Conservation (phyloP, 768 basidiomycete species). For the Mycena amicta region DNA sequence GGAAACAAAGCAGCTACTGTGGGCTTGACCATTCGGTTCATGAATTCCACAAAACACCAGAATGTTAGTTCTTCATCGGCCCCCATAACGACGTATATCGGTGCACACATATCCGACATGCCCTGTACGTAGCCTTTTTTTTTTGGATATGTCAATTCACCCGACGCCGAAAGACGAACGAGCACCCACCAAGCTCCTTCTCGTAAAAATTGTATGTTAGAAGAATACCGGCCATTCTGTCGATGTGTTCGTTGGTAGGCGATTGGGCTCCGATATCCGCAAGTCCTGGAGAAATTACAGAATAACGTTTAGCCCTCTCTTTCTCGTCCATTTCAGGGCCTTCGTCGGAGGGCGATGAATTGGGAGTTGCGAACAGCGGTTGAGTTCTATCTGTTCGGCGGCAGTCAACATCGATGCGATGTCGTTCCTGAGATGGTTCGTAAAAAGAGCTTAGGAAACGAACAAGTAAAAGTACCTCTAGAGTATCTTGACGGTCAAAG, state of each 20-base stretch:
- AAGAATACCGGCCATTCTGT: conserved; percentile 81
- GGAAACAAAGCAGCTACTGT: background rate
- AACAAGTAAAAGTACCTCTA: conserved; percentile 59
- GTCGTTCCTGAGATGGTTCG: conserved; percentile 63
- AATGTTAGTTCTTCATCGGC: conserved; percentile 90
- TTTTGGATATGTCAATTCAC: background rate
- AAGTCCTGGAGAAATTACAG: conserved; percentile 74
- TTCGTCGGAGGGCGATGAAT: conserved; percentile 32
- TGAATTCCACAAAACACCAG: conserved; percentile 94
- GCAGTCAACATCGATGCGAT: conserved; percentile 95
- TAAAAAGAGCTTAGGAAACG: conserved; percentile 3
- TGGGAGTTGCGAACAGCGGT: conserved; percentile 70
- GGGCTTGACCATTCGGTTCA: conserved; percentile 86
- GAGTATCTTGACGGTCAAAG: conserved; percentile 74
- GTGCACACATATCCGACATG: conserved; percentile 96
- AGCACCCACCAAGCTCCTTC: conserved; percentile 74
- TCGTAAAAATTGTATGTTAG: conserved; percentile 92
- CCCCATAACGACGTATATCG: conserved; percentile 88
- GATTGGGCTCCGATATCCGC: conserved; percentile 84
- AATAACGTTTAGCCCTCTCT: conserved; percentile 54
- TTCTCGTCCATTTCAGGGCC: conserved; percentile 51
- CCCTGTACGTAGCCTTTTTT: conserved; percentile 91
- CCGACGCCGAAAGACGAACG: conserved; percentile 7
- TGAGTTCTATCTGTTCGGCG: conserved; percentile 95
- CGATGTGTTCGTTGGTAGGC: conserved; percentile 89